These are phyloP conservation scores for Ramichloridium luteum DNA, from an alignment of 2,329 filamentous ascomycete genomes.

Conservation along the genomic window DNA sequence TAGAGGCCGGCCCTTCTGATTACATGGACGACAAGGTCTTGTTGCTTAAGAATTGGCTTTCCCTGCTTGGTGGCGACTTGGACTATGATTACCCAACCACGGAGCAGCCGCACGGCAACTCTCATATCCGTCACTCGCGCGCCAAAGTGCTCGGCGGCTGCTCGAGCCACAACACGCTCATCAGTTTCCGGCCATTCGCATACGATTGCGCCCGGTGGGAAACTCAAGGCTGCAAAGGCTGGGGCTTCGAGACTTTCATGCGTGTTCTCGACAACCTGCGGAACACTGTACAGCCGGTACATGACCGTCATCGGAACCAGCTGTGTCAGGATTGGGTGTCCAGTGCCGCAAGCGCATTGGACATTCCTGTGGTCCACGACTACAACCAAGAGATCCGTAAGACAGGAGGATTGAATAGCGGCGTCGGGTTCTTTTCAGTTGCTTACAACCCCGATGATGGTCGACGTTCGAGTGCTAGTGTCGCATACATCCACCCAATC, in stretches of 20 bases:
- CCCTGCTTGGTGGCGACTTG: conserved; percentile 70
- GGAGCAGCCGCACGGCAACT: conserved; percentile 85
- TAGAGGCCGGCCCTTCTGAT: conserved; percentile 83
- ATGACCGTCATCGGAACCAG: conserved; percentile 75
- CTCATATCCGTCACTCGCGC: conserved; percentile 79
- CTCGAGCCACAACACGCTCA: conserved; percentile 87
- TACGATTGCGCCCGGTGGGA: conserved; percentile 83
- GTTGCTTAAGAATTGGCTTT: conserved; percentile 77
- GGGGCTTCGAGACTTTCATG: conserved; percentile 77
- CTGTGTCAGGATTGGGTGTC: conserved; percentile 83
- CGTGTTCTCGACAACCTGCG: conserved; percentile 70
- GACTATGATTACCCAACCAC: conserved; percentile 87
- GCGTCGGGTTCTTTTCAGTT: conserved; percentile 82
- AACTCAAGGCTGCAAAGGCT: conserved; percentile 66
- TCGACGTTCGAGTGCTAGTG: conserved; percentile 70
- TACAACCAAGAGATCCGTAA: conserved; percentile 75
- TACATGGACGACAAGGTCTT: conserved; percentile 79
- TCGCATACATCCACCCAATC: conserved; percentile 88
- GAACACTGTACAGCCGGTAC: conserved; percentile 83
- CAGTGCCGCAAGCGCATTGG: conserved; percentile 63
- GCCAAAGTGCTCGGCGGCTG: conserved; percentile 88
- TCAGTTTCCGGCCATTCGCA: conserved; percentile 82
- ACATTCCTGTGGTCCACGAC: conserved; percentile 70
- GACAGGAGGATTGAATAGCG: conserved; percentile 59
- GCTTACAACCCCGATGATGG: conserved; percentile 85